Percentiles rank a stretch among this genome's conserved stretches.
Evolutionary conservation across 2,329 filamentous ascomycete genomes (phyloP).

Genomic region (Monilinia fructicola): DNA sequence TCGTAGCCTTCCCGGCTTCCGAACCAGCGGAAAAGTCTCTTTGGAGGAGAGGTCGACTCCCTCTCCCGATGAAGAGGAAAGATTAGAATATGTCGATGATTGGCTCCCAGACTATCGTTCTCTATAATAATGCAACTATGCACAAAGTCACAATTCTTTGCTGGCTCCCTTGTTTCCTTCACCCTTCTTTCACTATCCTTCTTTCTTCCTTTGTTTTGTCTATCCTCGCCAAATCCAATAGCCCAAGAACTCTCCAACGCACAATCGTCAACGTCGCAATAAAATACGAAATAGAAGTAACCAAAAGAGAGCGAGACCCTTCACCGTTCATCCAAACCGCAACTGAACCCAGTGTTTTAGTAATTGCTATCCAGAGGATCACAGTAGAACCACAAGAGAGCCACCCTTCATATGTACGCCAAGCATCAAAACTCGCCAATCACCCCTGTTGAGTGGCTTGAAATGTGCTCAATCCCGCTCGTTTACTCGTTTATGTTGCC

Average conservation of each 20-base stretch:
- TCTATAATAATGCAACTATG: conserved; percentile 18
- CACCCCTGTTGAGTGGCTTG: conserved; percentile 21
- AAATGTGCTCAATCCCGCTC: conserved; percentile 27
- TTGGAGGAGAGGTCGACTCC: not conserved
- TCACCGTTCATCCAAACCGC: not conserved
- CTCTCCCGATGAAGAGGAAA: not conserved
- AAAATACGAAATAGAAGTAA: not conserved
- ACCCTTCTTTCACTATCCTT: not conserved
- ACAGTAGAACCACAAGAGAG: not conserved
- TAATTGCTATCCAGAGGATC: not conserved
- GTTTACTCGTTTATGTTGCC: conserved; percentile 15
- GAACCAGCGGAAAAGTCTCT: not conserved
- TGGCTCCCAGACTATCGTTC: not conserved
- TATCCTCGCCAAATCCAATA: not conserved
- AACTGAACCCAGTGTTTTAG: not conserved
- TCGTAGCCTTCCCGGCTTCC: not conserved
- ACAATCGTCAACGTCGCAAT: not conserved
- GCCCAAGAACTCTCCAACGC: not conserved
- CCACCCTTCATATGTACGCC: not conserved
- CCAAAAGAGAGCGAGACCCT: not conserved
- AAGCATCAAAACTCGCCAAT: conserved; percentile 8
- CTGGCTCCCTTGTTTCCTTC: not conserved
- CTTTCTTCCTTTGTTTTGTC: not conserved
- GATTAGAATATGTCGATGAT: not conserved
- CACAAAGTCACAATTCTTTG: not conserved